These are phyloP conservation scores for Kwoniella sp. DNA, from an alignment of 768 basidiomycete species.

Conservation along the genomic window DNA sequence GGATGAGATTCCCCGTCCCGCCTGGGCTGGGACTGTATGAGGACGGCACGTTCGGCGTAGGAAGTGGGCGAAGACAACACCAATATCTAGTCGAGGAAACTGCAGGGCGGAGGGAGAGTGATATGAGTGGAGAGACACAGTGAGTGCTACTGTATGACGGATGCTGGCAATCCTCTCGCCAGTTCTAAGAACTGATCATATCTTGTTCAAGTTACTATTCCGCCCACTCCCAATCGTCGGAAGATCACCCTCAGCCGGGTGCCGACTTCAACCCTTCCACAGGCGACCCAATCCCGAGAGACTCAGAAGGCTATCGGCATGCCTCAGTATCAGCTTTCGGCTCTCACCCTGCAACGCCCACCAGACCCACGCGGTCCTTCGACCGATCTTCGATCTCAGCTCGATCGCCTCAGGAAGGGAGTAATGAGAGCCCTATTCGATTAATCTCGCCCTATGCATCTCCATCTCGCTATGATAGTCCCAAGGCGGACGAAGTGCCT, in stretches of 20 bases:
- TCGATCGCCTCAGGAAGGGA: neutral
- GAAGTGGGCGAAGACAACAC: no score
- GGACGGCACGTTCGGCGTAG: constrained; percentile 11
- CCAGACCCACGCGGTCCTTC: constrained; percentile 1
- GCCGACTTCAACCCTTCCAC: neutral
- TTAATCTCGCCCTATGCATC: neutral
- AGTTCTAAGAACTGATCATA: neutral
- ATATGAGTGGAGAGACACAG: constrained; percentile 10
- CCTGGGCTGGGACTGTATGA: constrained; percentile 17
- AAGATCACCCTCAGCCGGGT: neutral
- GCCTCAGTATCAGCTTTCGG: constrained; percentile 22
- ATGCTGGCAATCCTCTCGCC: neutral
- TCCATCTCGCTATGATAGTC: neutral
- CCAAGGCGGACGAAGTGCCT: neutral
- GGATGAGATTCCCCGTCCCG: constrained; percentile 17
- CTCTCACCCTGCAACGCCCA: constrained; percentile 17
- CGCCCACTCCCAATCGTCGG: constrained; percentile 6
- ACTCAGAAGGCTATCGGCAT: constrained; percentile 16
- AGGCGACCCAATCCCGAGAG: constrained; percentile 9
- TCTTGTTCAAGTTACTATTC: constrained; percentile 13
- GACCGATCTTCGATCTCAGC: neutral
- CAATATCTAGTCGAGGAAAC: neutral
- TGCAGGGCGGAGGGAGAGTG: constrained; percentile 5
- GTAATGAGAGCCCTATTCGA: constrained; percentile 3
- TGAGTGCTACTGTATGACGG: neutral